These are phyloP conservation scores for Trypanosoma rangeli DNA, from an alignment of 208 protist genomes.

Conservation along the genomic window DNA sequence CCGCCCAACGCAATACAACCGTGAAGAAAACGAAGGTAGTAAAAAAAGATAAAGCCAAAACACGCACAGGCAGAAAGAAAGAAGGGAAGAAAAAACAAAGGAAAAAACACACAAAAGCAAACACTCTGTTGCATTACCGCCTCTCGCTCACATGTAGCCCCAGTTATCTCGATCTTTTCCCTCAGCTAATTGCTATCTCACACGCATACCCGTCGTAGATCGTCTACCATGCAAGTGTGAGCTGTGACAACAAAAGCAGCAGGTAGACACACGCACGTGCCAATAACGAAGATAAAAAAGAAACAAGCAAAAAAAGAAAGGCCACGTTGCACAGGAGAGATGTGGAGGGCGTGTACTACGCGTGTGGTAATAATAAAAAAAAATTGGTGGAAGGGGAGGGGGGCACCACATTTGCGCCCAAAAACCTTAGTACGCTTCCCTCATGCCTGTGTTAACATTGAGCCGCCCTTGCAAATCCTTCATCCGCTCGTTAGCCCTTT, in stretches of 20 bases:
- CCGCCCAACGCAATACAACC: neutral
- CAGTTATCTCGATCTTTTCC: no score
- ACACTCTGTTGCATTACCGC: neutral
- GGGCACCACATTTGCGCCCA: neutral
- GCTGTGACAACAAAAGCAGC: no score
- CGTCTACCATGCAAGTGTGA: no score
- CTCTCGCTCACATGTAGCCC: no score
- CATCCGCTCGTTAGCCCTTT: slow-evolving; percentile 39
- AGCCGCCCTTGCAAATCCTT: slow-evolving; percentile 40
- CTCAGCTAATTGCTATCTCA: no score
- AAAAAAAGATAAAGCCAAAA: slow-evolving; percentile 4
- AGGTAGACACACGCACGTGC: no score
- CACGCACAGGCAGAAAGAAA: neutral
- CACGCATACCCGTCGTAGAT: no score
- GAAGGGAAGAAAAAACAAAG: no score
- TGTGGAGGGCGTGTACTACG: neutral
- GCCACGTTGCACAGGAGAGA: no score
- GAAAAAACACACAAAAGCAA: slow-evolving; percentile 1
- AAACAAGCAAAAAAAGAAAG: neutral
- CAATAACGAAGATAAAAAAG: neutral
- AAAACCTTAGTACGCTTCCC: slow-evolving; percentile 18
- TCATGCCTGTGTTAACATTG: slow-evolving; percentile 26
- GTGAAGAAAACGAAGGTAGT: slow-evolving; percentile 9
- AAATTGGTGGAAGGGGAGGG: neutral
- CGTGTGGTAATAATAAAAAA: neutral